phyloP scores from a whole-genome alignment of 768 basidiomycete genomes.

The Lactarius vividus region DNA sequence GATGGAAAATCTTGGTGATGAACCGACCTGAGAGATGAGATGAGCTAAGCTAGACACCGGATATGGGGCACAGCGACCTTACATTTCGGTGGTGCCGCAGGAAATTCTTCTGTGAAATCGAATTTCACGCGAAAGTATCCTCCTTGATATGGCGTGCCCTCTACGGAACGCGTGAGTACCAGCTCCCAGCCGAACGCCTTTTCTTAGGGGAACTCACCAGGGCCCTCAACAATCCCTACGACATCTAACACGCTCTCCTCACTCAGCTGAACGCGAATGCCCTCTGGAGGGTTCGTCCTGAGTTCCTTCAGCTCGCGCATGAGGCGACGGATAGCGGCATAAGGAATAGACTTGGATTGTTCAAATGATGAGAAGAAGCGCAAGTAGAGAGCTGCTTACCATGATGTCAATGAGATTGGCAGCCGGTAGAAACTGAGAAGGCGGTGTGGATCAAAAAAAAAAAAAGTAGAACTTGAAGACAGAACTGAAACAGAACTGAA shows the following conservation, averaged over 20 bases:
- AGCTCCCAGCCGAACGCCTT: background rate
- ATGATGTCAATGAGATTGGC: slow-evolving; percentile 7
- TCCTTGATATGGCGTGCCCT: slow-evolving; percentile 66
- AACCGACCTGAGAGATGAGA: slow-evolving; percentile 64
- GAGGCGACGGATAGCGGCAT: slow-evolving; percentile 73
- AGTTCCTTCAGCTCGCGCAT: slow-evolving; percentile 85
- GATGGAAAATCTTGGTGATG: slow-evolving; percentile 94
- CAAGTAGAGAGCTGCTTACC: background rate
- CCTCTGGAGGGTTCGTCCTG: slow-evolving; percentile 81
- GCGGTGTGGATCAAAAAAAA: background rate
- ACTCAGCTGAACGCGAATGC: slow-evolving; percentile 81
- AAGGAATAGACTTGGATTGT: slow-evolving; percentile 39
- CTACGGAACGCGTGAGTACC: slow-evolving; percentile 34
- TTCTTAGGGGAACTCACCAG: slow-evolving; percentile 56
- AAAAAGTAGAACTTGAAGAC: slow-evolving; percentile 9
- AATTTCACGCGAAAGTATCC: slow-evolving; percentile 79
- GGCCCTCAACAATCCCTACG: slow-evolving; percentile 85
- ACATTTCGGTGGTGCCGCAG: slow-evolving; percentile 94
- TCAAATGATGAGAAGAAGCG: background rate
- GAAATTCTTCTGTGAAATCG: slow-evolving; percentile 91
- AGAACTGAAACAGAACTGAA: background rate
- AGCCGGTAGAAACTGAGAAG: background rate
- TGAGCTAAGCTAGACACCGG: background rate
- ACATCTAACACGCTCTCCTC: slow-evolving; percentile 90
- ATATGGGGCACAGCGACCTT: slow-evolving; percentile 31